Evolutionary conservation across 768 basidiomycete species (phyloP).

Genomic region (Lyophyllum shimeji): DNA sequence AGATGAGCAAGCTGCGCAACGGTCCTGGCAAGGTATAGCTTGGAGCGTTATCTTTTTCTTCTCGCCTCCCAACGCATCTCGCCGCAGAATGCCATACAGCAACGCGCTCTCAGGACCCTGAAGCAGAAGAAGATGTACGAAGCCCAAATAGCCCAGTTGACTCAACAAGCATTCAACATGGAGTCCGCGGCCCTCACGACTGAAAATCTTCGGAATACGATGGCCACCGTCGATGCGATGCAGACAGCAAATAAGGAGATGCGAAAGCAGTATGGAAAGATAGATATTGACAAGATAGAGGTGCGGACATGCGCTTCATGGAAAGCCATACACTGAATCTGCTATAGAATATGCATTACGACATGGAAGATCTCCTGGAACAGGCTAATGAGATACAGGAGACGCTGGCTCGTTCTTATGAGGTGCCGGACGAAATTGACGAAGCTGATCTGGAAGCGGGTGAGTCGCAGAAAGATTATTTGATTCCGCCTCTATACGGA

Average conservation of each 20-base stretch:
- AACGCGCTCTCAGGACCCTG: conserved; percentile 88
- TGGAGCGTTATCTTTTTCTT: neutral
- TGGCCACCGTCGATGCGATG: conserved; percentile 99
- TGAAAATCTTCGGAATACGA: conserved; percentile 98
- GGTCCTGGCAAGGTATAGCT: conserved; percentile 89
- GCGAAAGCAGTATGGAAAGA: conserved; percentile 94
- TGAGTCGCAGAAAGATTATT: conserved; percentile 30
- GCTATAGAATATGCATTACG: conserved; percentile 85
- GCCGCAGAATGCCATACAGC: conserved; percentile 81
- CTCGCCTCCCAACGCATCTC: neutral
- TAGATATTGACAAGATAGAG: conserved; percentile 98
- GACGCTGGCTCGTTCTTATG: conserved; percentile 88
- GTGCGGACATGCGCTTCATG: conserved; percentile 40
- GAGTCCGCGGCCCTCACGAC: conserved; percentile 93
- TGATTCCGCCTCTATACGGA: neutral
- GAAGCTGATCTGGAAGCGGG: conserved; percentile 98
- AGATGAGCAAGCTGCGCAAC: conserved; percentile 90
- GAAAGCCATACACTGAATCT: neutral
- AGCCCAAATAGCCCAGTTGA: conserved; percentile 82
- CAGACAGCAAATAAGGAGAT: conserved; percentile 94
- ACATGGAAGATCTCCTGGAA: conserved; percentile 97
- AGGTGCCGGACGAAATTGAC: conserved; percentile 95
- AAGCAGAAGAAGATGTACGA: conserved; percentile 98
- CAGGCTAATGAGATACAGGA: conserved; percentile 99
- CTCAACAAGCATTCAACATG: conserved; percentile 98